Evolutionary conservation across 2,329 filamentous ascomycete species (phyloP).

Genomic region (Fusarium napiforme): DNA sequence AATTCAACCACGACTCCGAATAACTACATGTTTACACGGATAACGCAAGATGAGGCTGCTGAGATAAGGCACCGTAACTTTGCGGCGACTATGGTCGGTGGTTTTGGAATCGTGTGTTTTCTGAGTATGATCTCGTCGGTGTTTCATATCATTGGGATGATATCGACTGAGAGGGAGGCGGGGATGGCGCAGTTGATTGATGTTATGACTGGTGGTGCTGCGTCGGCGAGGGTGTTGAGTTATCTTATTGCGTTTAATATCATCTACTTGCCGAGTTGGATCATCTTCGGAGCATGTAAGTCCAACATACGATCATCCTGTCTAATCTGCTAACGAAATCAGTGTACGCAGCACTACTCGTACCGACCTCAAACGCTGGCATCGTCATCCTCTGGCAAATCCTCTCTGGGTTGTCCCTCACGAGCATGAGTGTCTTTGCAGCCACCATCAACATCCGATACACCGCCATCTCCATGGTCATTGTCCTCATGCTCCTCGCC

Average conservation of each 20-base stretch:
- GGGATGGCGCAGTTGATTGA: constrained; percentile 86
- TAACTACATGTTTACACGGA: constrained; percentile 1
- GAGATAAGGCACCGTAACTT: neutral
- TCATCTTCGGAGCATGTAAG: constrained; percentile 48
- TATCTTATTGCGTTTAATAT: constrained; percentile 79
- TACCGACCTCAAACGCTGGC: neutral
- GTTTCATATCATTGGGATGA: constrained; percentile 63
- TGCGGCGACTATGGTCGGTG: neutral
- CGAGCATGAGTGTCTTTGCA: neutral
- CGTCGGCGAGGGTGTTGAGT: constrained; percentile 73
- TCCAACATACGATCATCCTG: accelerated
- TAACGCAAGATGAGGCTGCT: neutral
- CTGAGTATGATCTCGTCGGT: constrained; percentile 8
- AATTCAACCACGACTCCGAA: neutral
- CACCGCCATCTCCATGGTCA: neutral
- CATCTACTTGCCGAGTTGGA: constrained; percentile 81
- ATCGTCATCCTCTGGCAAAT: neutral
- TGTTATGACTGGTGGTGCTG: constrained; percentile 81
- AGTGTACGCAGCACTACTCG: constrained; percentile 57
- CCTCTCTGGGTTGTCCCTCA: neutral
- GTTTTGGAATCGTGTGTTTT: constrained; percentile 1
- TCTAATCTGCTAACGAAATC: neutral
- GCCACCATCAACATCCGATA: constrained; percentile 6
- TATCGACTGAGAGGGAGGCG: constrained; percentile 81
- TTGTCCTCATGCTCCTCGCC: neutral